Conservation (phyloP, 2,329 filamentous ascomycete species). For the Trichoderma atrobrunneum region DNA sequence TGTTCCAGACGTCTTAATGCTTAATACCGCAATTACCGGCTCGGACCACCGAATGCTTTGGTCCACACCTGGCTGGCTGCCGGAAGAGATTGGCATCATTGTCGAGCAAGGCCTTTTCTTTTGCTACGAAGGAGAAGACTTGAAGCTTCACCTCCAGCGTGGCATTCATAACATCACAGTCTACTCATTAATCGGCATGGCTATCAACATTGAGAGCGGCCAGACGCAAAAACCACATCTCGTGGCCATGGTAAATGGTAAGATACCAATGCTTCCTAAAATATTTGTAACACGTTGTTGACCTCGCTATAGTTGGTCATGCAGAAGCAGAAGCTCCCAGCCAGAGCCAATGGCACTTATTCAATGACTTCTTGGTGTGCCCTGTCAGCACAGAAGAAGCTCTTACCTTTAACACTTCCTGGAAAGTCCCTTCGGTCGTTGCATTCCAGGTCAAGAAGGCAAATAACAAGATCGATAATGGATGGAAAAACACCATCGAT, state of each 20-base stretch:
- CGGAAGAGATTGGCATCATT: conserved; percentile 89
- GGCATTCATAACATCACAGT: conserved; percentile 79
- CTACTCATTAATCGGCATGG: conserved; percentile 87
- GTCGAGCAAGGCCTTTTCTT: conserved; percentile 89
- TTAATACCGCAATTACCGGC: conserved; percentile 75
- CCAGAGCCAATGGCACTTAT: conserved; percentile 83
- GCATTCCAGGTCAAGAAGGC: conserved; percentile 79
- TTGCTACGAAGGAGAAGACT: conserved; percentile 89
- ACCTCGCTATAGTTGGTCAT: conserved; percentile 54
- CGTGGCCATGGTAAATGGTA: conserved; percentile 85
- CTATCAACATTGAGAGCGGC: conserved; percentile 83
- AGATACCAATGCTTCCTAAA: conserved; percentile 20
- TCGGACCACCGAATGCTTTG: conserved; percentile 77
- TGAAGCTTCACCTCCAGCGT: conserved; percentile 74
- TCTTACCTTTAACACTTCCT: conserved; percentile 80
- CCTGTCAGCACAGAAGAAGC: conserved; percentile 79
- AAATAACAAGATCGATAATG: conserved; percentile 78
- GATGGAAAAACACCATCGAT: conserved; percentile 83
- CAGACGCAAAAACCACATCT: conserved; percentile 86
- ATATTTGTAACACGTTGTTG: neutral
- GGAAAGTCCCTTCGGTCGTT: conserved; percentile 89
- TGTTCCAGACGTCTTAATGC: conserved; percentile 80
- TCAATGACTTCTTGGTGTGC: conserved; percentile 94
- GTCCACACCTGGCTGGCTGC: conserved; percentile 86
- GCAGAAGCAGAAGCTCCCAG: conserved; percentile 57